Base-by-base conservation (phyloP, 2,329 filamentous ascomycete genomes). In the Fusarium chlamydosporum region DNA sequence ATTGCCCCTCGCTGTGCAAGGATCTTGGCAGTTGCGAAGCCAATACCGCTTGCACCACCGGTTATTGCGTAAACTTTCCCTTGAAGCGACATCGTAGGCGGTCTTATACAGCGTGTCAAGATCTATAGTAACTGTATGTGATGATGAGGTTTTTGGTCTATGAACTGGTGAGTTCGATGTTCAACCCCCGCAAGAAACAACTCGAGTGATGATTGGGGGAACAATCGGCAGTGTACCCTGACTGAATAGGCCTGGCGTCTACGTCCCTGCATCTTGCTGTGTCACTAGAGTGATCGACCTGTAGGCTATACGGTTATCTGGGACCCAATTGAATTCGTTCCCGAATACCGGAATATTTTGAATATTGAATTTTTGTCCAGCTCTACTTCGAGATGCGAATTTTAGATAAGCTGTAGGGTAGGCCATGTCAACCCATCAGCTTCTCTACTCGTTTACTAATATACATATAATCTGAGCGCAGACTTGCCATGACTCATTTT, bases 1-100 rank as follows among this genome's bases (percentile, higher is more conserved):
- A 66, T 76, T 16, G 77, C 82, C 35, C 79, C 79, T 53, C 77
- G 75, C n/a, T 67, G 59, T 8, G 76, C 68, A 18, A 83, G 75
- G 35, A 79, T 63, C 59, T 78, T 76, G 27, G 80, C 78, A 4
- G 81, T 79, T 29, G 80, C 79, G 20, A 82, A 74, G 4, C 82
- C 82, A 60, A 84, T 84, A 18, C 82, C 81, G 52, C 80, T 81
- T 16, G 80, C 81, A 45, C 78, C 81, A 20, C 81, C 81, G 4
- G 80, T 82, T 41, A 83, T 74, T 46, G 80, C 81, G 53, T 79
- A 81, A 16, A 82, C 76, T 65, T 79, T 79, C 23, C 74, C 76
- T 15, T 66, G 40, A 6, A 78, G 72, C 20, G 75, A 73, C 76
- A 78, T 78, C n/a, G n/a, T 35, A 16, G 26, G 37, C 40, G 34